Evolutionary conservation across 2,329 filamentous ascomycete species (phyloP).

Genomic region (Esteya vermicola): DNA sequence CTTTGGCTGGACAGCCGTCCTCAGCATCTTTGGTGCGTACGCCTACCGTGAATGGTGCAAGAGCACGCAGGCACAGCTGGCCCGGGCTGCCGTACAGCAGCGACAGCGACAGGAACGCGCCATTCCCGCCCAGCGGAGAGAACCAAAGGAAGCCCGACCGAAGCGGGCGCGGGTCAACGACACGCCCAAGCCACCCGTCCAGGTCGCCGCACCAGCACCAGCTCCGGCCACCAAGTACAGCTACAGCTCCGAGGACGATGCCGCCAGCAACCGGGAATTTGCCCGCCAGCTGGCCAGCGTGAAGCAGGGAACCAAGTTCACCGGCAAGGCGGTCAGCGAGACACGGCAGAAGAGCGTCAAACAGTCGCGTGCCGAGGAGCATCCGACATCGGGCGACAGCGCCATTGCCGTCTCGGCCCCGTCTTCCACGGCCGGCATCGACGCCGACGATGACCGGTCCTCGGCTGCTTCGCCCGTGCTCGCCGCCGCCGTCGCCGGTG

Average conservation of each 20-base stretch:
- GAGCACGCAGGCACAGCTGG: slow-evolving; percentile 11
- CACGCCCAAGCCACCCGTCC: slow-evolving; percentile 15
- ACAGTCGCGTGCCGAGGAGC: slow-evolving; percentile 46
- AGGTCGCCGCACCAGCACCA: slow-evolving; percentile 6
- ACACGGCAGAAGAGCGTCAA: slow-evolving; percentile 58
- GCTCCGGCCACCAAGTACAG: slow-evolving; percentile 10
- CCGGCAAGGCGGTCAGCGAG: slow-evolving; percentile 38
- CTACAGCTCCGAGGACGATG: slow-evolving; percentile 42
- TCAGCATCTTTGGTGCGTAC: slow-evolving; percentile 13
- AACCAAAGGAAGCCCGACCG: slow-evolving; percentile 16
- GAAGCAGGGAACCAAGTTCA: slow-evolving; percentile 53
- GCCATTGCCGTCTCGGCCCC: slow-evolving; percentile 36
- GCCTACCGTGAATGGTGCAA: slow-evolving; percentile 14
- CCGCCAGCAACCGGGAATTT: slow-evolving; percentile 49
- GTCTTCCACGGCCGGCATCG: slow-evolving; percentile 58
- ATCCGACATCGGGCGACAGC: slow-evolving; percentile 21
- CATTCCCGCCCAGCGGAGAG: slow-evolving; percentile 20
- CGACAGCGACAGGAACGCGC: slow-evolving; percentile 17
- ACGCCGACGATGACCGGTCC: slow-evolving; percentile 72
- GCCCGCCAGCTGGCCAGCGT: slow-evolving; percentile 58
- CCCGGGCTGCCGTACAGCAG: slow-evolving; percentile 10
- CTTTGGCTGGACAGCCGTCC: slow-evolving; percentile 18
- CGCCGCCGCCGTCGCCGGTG: slow-evolving; percentile 42
- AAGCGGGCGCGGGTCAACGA: slow-evolving; percentile 25
- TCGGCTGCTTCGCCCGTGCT: slow-evolving; percentile 51